These are phyloP conservation scores for Oenanthe sinensis DNA, from an alignment of 129 eudicot species.

Conservation along the genomic window DNA sequence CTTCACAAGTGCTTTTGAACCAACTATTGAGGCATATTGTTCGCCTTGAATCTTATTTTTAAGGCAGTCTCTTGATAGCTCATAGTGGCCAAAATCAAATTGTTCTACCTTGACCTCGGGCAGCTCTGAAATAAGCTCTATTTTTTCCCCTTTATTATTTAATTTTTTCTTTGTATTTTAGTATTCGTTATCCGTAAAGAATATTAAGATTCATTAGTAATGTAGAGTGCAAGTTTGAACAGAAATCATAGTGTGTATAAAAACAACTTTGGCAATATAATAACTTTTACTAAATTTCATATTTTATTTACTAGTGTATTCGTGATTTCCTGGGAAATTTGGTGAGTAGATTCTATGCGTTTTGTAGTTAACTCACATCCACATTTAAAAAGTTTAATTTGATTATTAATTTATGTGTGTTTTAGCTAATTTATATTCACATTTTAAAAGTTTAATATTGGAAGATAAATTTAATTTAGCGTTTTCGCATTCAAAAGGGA, in stretches of 20 bases:
- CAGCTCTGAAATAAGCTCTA: conserved; percentile 5
- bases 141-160: neutral
- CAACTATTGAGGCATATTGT: conserved; percentile 1
- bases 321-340: no score
- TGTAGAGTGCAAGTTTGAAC: neutral
- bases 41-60: neutral
- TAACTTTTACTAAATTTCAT: neutral
- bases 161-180: neutral
- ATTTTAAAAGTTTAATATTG: no score
- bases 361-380: no score
- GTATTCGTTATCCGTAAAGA: no score
- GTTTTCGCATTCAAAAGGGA: no score
- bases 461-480: no score
- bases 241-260: neutral
- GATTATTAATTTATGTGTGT: no score
- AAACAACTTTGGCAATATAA: neutral
- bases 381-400: no score
- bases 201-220: neutral
- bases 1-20: neutral
- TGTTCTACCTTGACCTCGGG: neutral
- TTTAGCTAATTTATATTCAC: no score
- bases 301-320: no score
- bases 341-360: no score
- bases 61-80: neutral
- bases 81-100: neutral